phyloP scores from a whole-genome alignment of 148 eudicot species.

The Vaccinium myrtillus region DNA sequence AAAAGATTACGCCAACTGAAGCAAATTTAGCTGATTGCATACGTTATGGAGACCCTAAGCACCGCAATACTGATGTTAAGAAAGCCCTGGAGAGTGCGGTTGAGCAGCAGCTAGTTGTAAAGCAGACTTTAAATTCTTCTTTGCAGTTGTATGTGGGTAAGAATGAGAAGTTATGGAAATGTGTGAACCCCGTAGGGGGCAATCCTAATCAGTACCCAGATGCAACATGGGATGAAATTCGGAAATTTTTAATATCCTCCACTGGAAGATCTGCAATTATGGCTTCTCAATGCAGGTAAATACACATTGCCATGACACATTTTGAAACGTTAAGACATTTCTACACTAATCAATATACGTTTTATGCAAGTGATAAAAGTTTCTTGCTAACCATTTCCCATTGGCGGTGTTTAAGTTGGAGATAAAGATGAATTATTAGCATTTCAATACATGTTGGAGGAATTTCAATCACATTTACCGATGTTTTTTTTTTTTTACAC shows the following conservation, averaged over 20 bases:
- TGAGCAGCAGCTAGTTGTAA: slow-evolving; percentile 63
- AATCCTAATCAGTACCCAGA: slow-evolving; percentile 48
- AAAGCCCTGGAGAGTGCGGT: slow-evolving; percentile 74
- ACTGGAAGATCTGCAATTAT: slow-evolving; percentile 59
- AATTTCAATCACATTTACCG: background rate
- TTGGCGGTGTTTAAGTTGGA: background rate
- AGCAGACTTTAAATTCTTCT: slow-evolving; percentile 47
- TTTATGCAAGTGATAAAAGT: background rate
- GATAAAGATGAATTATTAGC: background rate
- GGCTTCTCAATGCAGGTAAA: slow-evolving; percentile 65
- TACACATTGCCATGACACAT: background rate
- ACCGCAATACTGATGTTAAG: slow-evolving; percentile 60
- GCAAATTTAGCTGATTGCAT: slow-evolving; percentile 75
- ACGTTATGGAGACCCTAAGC: slow-evolving; percentile 61
- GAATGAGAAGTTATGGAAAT: slow-evolving; percentile 70
- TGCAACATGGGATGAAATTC: slow-evolving; percentile 66
- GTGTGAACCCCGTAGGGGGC: slow-evolving; percentile 69
- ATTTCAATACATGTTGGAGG: background rate
- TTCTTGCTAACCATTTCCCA: background rate
- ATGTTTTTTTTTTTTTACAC: background rate
- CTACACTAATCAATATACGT: background rate
- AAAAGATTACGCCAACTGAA: slow-evolving; percentile 72
- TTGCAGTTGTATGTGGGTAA: slow-evolving; percentile 58
- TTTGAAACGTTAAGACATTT: background rate
- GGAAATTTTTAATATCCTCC: slow-evolving; percentile 60